Base-by-base conservation (phyloP, 306 rosid species). In the Sicyos baderoa region DNA sequence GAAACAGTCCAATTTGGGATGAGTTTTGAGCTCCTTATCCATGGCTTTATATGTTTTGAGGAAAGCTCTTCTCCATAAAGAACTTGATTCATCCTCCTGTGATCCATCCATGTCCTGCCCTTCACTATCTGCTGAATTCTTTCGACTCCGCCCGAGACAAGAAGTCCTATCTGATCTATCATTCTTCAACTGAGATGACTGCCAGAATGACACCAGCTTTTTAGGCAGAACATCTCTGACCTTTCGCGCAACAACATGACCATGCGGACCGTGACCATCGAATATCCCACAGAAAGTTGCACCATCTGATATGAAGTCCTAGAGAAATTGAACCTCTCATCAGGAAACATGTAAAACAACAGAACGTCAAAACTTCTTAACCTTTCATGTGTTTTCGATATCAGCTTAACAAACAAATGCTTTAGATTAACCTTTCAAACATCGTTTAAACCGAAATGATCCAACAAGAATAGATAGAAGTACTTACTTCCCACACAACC, bases 221-320 rank as follows among this genome's bases (percentile, higher is more conserved):
- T 82, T 5, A 0, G 98, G 98, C 72, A 93, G 77, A 16, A 86
- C 70, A 78, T 93, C 98, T 82, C 96, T 85, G 22, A 93, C 98
- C 79, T 81, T 93, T 64, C 91, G 89, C 0, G 98, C 97, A 51
- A 93, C 98, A 60, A 89, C 85, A 81, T 93, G 98, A 55, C 98
- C 98, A 0, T 86, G 84, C 0, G 96, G 99, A 56, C 99, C 99
- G 22, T 93, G 99, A 10, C 99, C 99, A 54, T 93, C 99, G 75
- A 90, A 93, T 19, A 93, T 82, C 63, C 99, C 99, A 71, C 99
- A 93, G 55, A 93, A 90, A 63, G 71, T 81, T 65, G 75, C 85
- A 81, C 88, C 99, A 54, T 90, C 94, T 2, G 95, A 79, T 81
- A 85, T 75, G 71, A 89, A 93, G 78, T 93, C 98, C 98, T 93